These are phyloP conservation scores for Ogataea sp. DNA, from an alignment of 805 yeast species.

Conservation along the genomic window DNA sequence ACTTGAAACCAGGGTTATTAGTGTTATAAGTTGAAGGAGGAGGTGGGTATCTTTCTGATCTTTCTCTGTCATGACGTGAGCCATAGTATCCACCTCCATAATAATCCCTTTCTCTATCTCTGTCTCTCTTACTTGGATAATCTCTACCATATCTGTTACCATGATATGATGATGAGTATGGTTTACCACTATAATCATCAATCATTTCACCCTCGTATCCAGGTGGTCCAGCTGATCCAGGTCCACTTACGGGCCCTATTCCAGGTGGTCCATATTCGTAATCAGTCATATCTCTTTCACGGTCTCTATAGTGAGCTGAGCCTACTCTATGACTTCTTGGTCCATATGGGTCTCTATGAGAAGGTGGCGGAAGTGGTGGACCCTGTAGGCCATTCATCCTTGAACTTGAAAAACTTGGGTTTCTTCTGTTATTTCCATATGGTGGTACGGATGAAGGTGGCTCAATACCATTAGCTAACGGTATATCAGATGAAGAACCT, in stretches of 20 bases:
- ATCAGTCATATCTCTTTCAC: not conserved
- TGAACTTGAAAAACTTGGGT: not conserved
- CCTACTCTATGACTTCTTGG: not conserved
- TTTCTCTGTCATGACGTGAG: not conserved
- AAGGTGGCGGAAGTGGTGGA: constrained; percentile 7
- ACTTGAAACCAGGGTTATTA: not conserved
- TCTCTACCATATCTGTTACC: not conserved
- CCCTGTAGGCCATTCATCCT: not conserved
- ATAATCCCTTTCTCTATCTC: not conserved
- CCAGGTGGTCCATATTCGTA: not conserved
- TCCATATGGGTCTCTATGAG: constrained; percentile 10
- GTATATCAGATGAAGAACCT: too few relatives aligned
- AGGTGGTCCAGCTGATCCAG: too few relatives aligned
- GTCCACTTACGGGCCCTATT: too few relatives aligned
- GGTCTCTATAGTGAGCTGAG: not conserved
- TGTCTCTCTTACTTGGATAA: not conserved
- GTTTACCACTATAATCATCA: not conserved
- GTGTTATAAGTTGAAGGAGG: not conserved
- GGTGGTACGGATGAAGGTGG: too few relatives aligned
- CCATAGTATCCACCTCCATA: too few relatives aligned
- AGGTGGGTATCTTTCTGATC: too few relatives aligned
- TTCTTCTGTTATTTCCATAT: not conserved
- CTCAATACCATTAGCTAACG: too few relatives aligned
- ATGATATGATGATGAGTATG: not conserved
- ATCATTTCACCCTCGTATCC: too few relatives aligned